Evolutionary conservation across 2,329 filamentous ascomycete species (phyloP), one percentile per base, ranked within the genome.

Genomic region (Sphaerulina vaccinii): DNA sequence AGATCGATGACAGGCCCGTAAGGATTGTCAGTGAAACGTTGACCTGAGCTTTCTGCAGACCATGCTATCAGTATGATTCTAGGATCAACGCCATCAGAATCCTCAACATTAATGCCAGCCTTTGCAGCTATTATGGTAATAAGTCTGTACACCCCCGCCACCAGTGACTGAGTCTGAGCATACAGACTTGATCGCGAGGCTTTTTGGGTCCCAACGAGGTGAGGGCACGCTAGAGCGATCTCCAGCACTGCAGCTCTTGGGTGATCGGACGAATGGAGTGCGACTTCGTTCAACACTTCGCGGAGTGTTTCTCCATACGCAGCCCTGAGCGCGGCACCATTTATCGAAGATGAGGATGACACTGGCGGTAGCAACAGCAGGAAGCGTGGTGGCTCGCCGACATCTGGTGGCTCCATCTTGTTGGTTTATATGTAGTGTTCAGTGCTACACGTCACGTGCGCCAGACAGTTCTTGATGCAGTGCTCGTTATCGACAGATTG

Each of bases 91-190:
- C 88, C 86, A 39, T 84, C 83, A 0, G 82, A 78, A 29, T 82
- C 81, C 74, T 81, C 75, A 71, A 88, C 67, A 70, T 88, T 72
- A 69, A 85, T 73, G 73, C 73, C 74, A 41, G 81, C 74, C 58
- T 83, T 78, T 10, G 84, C 81, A 56, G 86, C 89, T n/a, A 89
- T 75, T 39, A 84, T 74, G 27, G 86, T 86, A 50, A 93, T 75
- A 43, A 96, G 78, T 62, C 84, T 84, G 76, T 97, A 97, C 19
- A 95, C 67, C 21, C 81, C 81, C 2, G 87, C 87, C 18, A 96
- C 72, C 4, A 92, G 75, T n/a, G 79, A 76, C 69, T 96, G 90
- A 0, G 84, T 80, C n/a, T 78, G 72, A 27, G 77, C 66, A 79
- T 90, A 95, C 15, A 81, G 74, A 39, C 81, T 73, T 19, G 79